Evolutionary conservation across 2,329 filamentous ascomycete genomes (phyloP).

Genomic region (Ascochyta rabiei): DNA sequence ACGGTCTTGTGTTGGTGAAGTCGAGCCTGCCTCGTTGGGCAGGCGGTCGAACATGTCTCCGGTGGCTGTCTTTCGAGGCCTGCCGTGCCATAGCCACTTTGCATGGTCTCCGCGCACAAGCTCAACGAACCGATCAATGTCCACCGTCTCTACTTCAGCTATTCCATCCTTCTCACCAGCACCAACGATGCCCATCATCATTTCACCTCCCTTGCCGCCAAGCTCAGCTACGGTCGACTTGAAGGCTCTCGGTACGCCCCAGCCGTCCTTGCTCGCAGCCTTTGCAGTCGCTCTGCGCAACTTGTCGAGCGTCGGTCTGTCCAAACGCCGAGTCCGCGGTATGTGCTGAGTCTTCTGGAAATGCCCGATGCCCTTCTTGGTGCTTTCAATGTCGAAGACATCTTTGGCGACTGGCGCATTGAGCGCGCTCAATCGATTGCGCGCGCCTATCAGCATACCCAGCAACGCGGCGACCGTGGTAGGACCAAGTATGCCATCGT

Average conservation of each 20-base stretch:
- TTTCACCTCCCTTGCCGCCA: conserved; percentile 89
- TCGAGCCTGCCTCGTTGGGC: conserved; percentile 48
- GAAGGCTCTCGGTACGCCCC: conserved; percentile 90
- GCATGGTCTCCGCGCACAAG: conserved; percentile 80
- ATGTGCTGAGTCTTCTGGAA: conserved; percentile 92
- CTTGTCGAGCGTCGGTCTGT: conserved; percentile 80
- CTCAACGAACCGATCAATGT: conserved; percentile 82
- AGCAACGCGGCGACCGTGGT: conserved; percentile 88
- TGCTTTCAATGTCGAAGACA: conserved; percentile 81
- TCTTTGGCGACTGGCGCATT: conserved; percentile 88
- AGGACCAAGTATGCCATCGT: conserved; percentile 89
- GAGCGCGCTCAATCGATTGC: conserved; percentile 84
- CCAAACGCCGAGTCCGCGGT: conserved; percentile 76
- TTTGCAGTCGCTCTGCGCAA: conserved; percentile 87
- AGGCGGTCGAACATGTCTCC: conserved; percentile 49
- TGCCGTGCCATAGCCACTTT: conserved; percentile 96
- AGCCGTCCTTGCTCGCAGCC: conserved; percentile 84
- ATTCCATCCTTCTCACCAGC: conserved; percentile 84
- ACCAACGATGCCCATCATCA: conserved; percentile 93
- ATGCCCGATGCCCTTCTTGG: conserved; percentile 81
- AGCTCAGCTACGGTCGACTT: conserved; percentile 95
- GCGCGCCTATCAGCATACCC: conserved; percentile 85
- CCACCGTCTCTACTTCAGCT: conserved; percentile 88
- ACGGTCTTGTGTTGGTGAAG: conserved; percentile 59
- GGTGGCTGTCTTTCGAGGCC: conserved; percentile 69